Percentiles rank a stretch among this genome's conserved stretches.
Conservation (phyloP, 257 asterid species). For the Plectranthus barbatus region DNA sequence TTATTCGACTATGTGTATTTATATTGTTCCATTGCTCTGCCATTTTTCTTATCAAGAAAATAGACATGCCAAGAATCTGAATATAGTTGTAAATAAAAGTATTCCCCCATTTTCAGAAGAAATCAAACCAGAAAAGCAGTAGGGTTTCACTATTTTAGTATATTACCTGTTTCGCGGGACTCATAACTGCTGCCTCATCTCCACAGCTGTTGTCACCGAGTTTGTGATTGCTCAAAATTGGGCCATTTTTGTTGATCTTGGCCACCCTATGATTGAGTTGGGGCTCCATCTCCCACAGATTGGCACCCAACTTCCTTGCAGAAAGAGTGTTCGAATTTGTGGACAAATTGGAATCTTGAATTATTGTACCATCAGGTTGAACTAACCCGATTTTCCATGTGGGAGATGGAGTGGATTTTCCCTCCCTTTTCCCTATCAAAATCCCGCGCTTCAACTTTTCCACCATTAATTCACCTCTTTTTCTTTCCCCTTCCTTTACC, state of each 20-base stretch:
- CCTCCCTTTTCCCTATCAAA: slow-evolving; percentile 60
- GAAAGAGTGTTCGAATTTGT: slow-evolving; percentile 36
- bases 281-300: slow-evolving; percentile 69
- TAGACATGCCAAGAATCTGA: neutral
- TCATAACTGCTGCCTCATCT: slow-evolving; percentile 14
- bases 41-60: neutral
- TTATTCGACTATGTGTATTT: neutral
- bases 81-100: neutral
- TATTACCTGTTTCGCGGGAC: slow-evolving; percentile 38
- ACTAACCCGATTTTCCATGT: slow-evolving; percentile 62
- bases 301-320: slow-evolving; percentile 75
- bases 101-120: neutral
- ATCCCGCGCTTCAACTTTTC: slow-evolving; percentile 56
- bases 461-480: slow-evolving; percentile 30
- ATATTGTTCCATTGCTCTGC: neutral
- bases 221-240: slow-evolving; percentile 14
- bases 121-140: neutral
- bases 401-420: slow-evolving; percentile 65
- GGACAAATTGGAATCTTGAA: slow-evolving; percentile 39
- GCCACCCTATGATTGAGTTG: slow-evolving; percentile 9
- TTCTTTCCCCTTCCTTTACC: slow-evolving; percentile 27
- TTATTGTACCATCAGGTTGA: slow-evolving; percentile 46
- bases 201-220: slow-evolving; percentile 9
- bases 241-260: slow-evolving; percentile 24
- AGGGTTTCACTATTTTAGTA: neutral